phyloP scores from a whole-genome alignment of 2,329 filamentous ascomycete genomes.

The Uncinocarpus reesii region DNA sequence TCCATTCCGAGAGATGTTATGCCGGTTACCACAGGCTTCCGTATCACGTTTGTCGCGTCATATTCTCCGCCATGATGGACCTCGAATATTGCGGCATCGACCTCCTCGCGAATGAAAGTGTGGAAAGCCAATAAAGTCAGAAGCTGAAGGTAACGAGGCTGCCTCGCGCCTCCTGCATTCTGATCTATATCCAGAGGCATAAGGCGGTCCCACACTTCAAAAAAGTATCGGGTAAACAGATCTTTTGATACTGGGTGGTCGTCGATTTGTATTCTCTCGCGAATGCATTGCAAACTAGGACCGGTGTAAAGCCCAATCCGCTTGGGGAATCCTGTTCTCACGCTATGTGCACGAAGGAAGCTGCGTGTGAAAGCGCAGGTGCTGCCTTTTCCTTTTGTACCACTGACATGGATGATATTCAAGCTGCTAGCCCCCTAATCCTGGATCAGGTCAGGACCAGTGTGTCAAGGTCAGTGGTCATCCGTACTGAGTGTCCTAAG shows the following conservation, averaged over 20 bases:
- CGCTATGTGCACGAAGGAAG: conserved; percentile 43
- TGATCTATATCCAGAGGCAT: background rate
- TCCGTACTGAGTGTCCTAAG: no score
- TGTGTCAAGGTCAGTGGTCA: no score
- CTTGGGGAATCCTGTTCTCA: conserved; percentile 21
- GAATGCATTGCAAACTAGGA: conserved; percentile 41
- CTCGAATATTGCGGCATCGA: conserved; percentile 55
- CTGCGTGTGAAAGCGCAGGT: conserved; percentile 59
- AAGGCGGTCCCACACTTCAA: conserved; percentile 18
- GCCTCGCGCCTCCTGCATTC: no score
- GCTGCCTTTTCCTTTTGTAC: conserved; percentile 68
- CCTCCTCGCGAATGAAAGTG: conserved; percentile 51
- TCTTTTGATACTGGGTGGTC: conserved; percentile 15
- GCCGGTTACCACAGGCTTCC: conserved; percentile 46
- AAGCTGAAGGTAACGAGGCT: conserved; percentile 39
- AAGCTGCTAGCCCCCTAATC: conserved; percentile 34
- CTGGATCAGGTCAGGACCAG: no score
- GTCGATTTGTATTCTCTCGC: conserved; percentile 25
- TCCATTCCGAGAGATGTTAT: conserved; percentile 59
- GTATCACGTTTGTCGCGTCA: conserved; percentile 57
- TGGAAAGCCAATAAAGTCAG: conserved; percentile 54
- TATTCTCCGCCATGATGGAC: conserved; percentile 58
- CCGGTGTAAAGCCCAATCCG: conserved; percentile 57
- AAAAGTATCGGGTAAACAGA: conserved; percentile 19
- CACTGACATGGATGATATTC: conserved; percentile 60